Base-by-base conservation (phyloP, 2,329 filamentous ascomycete species). In the Arthrobotrys musiformis region DNA sequence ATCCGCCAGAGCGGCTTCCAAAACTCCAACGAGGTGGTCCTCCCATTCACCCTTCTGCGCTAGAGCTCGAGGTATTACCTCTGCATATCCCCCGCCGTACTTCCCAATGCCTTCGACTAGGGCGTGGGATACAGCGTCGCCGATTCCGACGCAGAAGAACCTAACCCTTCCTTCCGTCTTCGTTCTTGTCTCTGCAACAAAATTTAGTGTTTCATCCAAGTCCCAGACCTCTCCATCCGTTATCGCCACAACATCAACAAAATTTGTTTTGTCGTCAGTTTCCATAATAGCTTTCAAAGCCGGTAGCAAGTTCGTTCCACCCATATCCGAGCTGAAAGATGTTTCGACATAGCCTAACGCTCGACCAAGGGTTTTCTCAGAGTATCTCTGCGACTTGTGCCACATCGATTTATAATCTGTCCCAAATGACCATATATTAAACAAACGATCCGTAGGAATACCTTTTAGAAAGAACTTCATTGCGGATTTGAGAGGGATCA, bases 41-140 rank as follows among this genome's bases (percentile, higher is more conserved):
- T 67, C 63, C 63, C 63, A 67, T 1, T 48, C 63, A 3, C 63
- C 63, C 13, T 44, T 1, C 79, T 86, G 85, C 78, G 88, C 86
- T 46, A 88, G 84, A 37, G 88, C 86, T 46, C 88, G 84, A 37
- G 85, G 85, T 15, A 85, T 81, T 69, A 83, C 79, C 48, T 83
- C 82, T 2, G 85, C 84, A 70, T 87, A 88, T 0, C 89, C 89
- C 63, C 88, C 87, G 0, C 88, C 89, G 11, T 86, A 85, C 61
- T 86, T 85, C 17, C 88, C 88, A 70, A 90, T 84, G 0, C 88
- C 88, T 79, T 90, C 86, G 9, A 90, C 86, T 1, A 90, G 82
- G 1, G 87, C 84, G 79, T 88, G 86, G 0, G 88, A 89, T 7
- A 87, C 87, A 4, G 83, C 83, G 28, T 83, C 79, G 0, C 88